Evolutionary conservation across 371 early-diverging fungal genomes (phyloP), one percentile per base, ranked within the genome.

Genomic region (Lichtheimia corymbifera): DNA sequence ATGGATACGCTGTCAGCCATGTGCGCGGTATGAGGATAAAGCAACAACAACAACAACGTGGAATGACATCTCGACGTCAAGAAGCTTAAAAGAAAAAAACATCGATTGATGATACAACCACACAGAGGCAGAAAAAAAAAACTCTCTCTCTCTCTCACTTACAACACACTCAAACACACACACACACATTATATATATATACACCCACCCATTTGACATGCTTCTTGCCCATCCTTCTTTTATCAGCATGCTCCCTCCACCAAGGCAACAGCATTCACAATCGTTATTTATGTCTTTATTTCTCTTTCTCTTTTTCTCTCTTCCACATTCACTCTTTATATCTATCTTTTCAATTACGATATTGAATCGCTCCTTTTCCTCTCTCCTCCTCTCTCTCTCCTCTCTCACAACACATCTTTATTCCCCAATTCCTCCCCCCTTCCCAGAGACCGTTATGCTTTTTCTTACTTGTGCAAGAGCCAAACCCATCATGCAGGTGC

Each of bases 1-100:
- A 62, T 28, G 62, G 62, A 15, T 62, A 62, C 43, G 59, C 61
- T 49, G 50, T 66, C 30, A 66, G 66, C 25, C 58, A 66, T 58
- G 66, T 66, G 12, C 66, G 66, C 41, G 53, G 60, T 18, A 62
- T 50, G 52, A 58, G 43, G 41, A 64, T 50, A 51, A 53, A 58
- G 51, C 55, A 64, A 44, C 50, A n/a, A 28, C n/a, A 58, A 43
- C 55, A 64, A 44, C 50, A n/a, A 28, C n/a, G 15, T 20, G 7
- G 20, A 25, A 61, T 41, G n/a, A 20, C 25, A 28, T 53, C 40
- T 55, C 51, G 44, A 44, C 40, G 49, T 30, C 28, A 53, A 53
- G 53, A 15, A 14, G 30, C 25, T 24, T 47, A 47, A 47, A 4
- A 11, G 17, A 47, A 4, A 11, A 2, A 1, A 4, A 28, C 22